Base-by-base conservation (phyloP, 768 basidiomycete species). In the Russula virescens region DNA sequence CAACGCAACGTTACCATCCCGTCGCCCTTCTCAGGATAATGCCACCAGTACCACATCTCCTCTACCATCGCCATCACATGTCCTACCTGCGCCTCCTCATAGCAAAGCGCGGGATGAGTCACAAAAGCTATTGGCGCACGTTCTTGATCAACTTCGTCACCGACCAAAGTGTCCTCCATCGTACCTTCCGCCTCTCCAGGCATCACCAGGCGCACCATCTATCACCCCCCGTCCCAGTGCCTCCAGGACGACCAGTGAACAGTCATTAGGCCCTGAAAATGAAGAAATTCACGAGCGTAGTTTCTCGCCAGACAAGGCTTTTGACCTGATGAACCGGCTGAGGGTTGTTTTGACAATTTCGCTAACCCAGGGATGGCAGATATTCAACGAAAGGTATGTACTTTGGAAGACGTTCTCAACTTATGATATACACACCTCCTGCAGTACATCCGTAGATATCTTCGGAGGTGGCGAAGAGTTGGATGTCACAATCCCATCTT, bases 301-400 rank as follows among this genome's bases (percentile, higher is more conserved):
- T 3, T 89, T 84, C 70, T 81, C 83, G 3, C 86, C 88, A n/a
- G 85, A 89, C 62, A 71, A 75, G 19, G 87, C 88, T 0, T 81
- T 84, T 63, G 81, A 83, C 48, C 79, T 87, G 23, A 79, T 90
- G 79, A 71, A 76, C 19, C 83, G 85, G 70, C 75, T 90, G 38
- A 55, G 82, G 76, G 79, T 65, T 79, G 86, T 43, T 81, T 86
- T 70, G 78, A 82, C 58, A 45, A 55, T 68, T 19, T 68, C 62
- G 14, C 21, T 65, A 11, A n/a, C 59, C 19, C 63, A 42, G 18
- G 26, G 38, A 25, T 68, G 64, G 64, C 60, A 53, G 21, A 51
- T 67, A 38, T 65, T 66, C n/a, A 38, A 34, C 21, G 63, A 64
- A 48, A 53, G 61, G 65, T 62, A 42, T 14, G 58, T 54, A 35